Conservation (phyloP, 495 filamentous ascomycete species). For the Sporormia fimetaria region DNA sequence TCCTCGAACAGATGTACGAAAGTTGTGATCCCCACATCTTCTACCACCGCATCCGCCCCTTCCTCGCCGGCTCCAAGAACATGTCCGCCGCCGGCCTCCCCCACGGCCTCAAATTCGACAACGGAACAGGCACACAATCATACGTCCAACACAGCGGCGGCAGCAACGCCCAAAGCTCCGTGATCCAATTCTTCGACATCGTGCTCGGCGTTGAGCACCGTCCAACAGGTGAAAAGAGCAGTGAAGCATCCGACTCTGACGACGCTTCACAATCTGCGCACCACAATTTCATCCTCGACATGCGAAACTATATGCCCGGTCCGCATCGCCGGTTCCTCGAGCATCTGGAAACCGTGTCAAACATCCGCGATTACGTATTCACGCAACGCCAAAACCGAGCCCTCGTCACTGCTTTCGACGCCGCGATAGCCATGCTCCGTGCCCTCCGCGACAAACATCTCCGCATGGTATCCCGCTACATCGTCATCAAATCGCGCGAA, state of each 20-base stretch:
- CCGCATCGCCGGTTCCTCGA: constrained; percentile 80
- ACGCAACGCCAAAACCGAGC: constrained; percentile 46
- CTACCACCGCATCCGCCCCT: constrained; percentile 86
- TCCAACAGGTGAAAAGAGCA: constrained; percentile 60
- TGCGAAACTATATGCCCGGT: constrained; percentile 95
- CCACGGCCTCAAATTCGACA: constrained; percentile 74
- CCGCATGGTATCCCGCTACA: constrained; percentile 91
- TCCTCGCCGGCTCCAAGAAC: constrained; percentile 90
- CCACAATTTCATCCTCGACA: constrained; percentile 90
- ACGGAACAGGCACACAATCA: constrained; percentile 50
- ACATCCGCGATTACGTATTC: constrained; percentile 80
- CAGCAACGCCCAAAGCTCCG: constrained; percentile 87
- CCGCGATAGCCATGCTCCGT: constrained; percentile 83
- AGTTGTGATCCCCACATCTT: constrained; percentile 87
- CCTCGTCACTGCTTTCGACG: constrained; percentile 75
- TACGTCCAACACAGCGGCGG: constrained; percentile 80
- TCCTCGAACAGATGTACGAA: constrained; percentile 81
- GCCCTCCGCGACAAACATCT: constrained; percentile 88
- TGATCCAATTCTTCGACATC: constrained; percentile 92
- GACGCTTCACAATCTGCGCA: constrained; percentile 43
- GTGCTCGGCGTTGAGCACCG: constrained; percentile 84
- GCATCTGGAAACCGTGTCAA: constrained; percentile 67
- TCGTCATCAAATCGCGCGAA: constrained; percentile 61
- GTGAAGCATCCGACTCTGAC: constrained; percentile 33
- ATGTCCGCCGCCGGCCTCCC: constrained; percentile 90